phyloP scores from a whole-genome alignment of 176 grass and related monocot species.

The Eleusine coracana region DNA sequence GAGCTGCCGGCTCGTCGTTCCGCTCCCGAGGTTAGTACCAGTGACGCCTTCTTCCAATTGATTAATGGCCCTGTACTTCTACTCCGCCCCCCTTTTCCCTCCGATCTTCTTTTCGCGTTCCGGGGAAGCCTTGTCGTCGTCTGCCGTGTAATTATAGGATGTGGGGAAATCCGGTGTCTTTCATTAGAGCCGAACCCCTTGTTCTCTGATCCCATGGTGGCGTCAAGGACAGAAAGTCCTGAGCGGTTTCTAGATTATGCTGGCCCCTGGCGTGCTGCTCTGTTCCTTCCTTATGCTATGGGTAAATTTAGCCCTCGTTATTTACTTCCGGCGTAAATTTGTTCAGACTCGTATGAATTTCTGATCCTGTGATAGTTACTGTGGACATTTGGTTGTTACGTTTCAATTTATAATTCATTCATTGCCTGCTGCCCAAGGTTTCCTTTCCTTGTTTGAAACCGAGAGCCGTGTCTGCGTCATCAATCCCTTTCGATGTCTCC shows the following conservation, averaged over 20 bases:
- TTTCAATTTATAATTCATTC: neutral
- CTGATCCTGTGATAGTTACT: neutral
- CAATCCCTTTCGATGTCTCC: neutral
- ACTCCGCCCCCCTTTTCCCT: too few relatives aligned
- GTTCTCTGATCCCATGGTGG: neutral
- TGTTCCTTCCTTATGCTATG: too few relatives aligned
- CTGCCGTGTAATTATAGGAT: neutral
- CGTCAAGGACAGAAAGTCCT: neutral
- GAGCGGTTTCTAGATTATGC: neutral
- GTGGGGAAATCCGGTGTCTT: neutral
- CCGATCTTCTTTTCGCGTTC: neutral
- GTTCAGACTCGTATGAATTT: neutral
- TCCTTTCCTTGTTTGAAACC: neutral
- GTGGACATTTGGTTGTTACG: neutral
- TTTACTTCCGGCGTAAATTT: neutral
- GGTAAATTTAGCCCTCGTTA: neutral
- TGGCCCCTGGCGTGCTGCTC: neutral
- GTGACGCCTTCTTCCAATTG: neutral
- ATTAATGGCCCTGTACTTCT: neutral
- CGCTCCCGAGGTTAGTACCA: neutral
- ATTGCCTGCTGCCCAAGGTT: neutral
- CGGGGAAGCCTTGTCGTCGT: neutral
- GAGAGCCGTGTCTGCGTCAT: neutral
- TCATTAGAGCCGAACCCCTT: neutral
- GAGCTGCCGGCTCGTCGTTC: neutral